Conservation (phyloP, 176 grass and related monocot species). For the Musa acuminata region DNA sequence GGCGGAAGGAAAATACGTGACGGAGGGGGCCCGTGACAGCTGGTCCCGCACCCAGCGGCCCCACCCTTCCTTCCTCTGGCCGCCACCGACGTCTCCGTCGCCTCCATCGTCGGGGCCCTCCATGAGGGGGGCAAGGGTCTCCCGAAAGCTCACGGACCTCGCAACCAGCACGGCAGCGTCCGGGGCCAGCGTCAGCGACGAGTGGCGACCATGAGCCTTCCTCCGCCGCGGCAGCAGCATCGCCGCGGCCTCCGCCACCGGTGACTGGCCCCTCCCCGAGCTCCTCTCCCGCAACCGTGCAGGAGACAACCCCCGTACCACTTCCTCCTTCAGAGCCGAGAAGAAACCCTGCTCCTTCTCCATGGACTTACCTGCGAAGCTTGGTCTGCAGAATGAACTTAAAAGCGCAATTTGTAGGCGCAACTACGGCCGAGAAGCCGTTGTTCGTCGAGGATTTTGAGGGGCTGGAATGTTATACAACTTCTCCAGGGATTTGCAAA, state of each 20-base stretch:
- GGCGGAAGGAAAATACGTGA: not conserved
- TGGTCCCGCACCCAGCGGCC: not conserved
- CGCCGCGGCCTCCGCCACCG: not conserved
- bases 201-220: not conserved
- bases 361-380: not conserved
- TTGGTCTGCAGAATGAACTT: too few species aligned
- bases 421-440: not conserved
- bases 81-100: not conserved
- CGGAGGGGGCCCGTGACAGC: not conserved
- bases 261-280: not conserved
- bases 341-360: slow-evolving; percentile 2
- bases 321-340: slow-evolving; percentile 1
- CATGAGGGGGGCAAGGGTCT: slow-evolving; percentile 4
- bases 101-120: not conserved
- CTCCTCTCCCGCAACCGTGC: not conserved
- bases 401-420: not conserved
- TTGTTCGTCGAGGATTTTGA: not conserved
- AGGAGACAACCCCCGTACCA: not conserved
- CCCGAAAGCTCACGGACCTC: not conserved
- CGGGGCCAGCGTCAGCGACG: not conserved
- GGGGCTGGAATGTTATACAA: not conserved
- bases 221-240: not conserved
- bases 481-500: too few species aligned
- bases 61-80: slow-evolving; percentile 9
- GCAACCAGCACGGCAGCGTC: not conserved